Base-by-base conservation (phyloP, 495 filamentous ascomycete species). In the Trichocladium antarcticum region DNA sequence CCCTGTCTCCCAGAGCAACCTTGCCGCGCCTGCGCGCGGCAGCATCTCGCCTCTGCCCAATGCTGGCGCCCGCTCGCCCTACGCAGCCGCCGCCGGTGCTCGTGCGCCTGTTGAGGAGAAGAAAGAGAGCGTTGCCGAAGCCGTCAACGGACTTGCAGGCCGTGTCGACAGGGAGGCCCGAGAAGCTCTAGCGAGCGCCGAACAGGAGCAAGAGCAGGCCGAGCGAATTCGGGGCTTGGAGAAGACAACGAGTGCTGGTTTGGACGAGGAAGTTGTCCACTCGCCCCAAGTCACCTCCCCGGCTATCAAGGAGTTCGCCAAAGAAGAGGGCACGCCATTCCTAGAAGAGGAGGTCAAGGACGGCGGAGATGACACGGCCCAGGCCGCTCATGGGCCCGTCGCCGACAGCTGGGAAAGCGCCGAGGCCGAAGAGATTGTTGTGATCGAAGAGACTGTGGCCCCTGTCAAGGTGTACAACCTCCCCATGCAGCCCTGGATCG, bases 401-500 rank as follows among this genome's bases (percentile, higher is more conserved):
- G 75, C 76, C 5, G 83, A 87, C 47, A 86, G 80, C 63, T 89
- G 84, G 85, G 85, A 90, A 66, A 90, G 82, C 52, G 82, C 79
- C 10, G 74, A 78, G 47, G 75, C 72, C 10, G 78, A 78, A 27
- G 87, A 90, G 61, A 86, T 84, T 39, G 77, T 78, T 32, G 75
- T 78, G 11, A 77, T 78, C 41, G 83, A 93, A 61, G 81, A 82
- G 49, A 67, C 77, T 31, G 73, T 76, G 21, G 68, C 73, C 28
- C 72, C 80, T 22, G 76, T 95, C 20, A 79, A 74, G 57, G 88
- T 97, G 37, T 86, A 89, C 68, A 90, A 93, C 60, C 95, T 99
- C 68, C 93, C 89, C 14, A 85, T 99, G 78, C 83, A 79, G 61
- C 90, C 93, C 9, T 99, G 94, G 73, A 87, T 90, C 41, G 80